phyloP scores from a whole-genome alignment of 2,329 filamentous ascomycete genomes.

The Blastomyces parvus region DNA sequence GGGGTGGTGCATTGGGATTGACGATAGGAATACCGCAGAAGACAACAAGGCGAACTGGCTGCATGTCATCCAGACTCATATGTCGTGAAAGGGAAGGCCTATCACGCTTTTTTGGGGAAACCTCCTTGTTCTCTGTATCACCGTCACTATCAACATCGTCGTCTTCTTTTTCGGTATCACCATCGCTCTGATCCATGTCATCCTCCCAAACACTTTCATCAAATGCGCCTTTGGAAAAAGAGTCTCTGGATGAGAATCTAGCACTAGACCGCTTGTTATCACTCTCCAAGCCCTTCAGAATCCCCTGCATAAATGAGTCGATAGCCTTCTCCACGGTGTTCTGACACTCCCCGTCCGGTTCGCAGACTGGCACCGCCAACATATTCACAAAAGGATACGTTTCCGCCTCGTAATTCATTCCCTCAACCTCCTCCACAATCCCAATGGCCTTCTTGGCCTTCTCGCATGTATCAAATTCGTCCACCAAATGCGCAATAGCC shows the following conservation, averaged over 20 bases:
- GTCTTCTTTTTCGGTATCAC: background rate
- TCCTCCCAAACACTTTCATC: background rate
- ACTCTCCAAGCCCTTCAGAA: background rate
- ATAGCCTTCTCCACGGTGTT: conserved; percentile 7
- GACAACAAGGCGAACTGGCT: conserved; percentile 14
- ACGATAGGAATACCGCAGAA: conserved; percentile 18
- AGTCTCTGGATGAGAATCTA: background rate
- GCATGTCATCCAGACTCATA: background rate
- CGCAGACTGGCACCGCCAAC: conserved; percentile 15
- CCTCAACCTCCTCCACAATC: conserved; percentile 5
- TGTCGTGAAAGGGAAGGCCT: background rate
- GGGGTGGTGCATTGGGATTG: conserved; percentile 5
- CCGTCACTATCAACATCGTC: background rate
- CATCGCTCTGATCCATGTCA: background rate
- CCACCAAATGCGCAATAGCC: conserved; percentile 12
- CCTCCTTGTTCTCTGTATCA: background rate
- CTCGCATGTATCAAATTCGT: conserved; percentile 10
- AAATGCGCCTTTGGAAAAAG: background rate
- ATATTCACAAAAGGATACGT: conserved; percentile 10
- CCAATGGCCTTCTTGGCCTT: conserved; percentile 14
- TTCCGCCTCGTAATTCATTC: background rate
- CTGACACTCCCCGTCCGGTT: conserved; percentile 9
- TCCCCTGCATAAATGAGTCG: conserved; percentile 5
- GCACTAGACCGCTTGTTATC: background rate
- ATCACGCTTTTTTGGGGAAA: background rate